phyloP scores from a whole-genome alignment of 495 filamentous ascomycete genomes.

The Ascodesmis nigricans region DNA sequence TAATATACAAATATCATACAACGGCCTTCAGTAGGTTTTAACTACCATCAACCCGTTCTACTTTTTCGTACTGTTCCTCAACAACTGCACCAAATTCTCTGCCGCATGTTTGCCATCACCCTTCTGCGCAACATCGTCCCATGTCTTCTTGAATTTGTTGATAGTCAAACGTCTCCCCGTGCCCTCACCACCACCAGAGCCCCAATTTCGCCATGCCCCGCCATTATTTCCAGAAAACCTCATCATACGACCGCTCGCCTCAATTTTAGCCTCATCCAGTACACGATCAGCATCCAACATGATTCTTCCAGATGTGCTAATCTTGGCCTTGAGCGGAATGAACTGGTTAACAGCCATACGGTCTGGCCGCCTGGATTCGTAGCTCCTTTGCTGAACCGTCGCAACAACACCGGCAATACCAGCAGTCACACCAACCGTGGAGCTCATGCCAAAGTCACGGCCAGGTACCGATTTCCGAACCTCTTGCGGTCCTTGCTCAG shows the following conservation, averaged over 20 bases:
- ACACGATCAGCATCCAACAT: slow-evolving; percentile 13
- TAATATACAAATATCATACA: too few species aligned
- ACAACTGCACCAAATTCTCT: too few species aligned
- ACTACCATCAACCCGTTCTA: too few species aligned
- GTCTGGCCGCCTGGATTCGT: neutral
- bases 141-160: too few species aligned
- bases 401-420: slow-evolving; percentile 19
- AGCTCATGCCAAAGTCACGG: slow-evolving; percentile 27
- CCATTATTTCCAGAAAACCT: neutral
- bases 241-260: too few species aligned
- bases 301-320: slow-evolving; percentile 11
- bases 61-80: too few species aligned
- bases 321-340: slow-evolving; percentile 3
- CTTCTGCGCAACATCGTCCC: too few species aligned
- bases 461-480: slow-evolving; percentile 40
- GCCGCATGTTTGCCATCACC: too few species aligned
- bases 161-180: too few species aligned
- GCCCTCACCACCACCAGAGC: too few species aligned
- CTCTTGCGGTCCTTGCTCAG: slow-evolving; percentile 54
- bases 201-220: neutral
- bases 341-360: slow-evolving; percentile 8
- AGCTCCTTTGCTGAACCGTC: slow-evolving; percentile 1
- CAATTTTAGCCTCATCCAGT: neutral
- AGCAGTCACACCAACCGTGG: slow-evolving; percentile 10
- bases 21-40: too few species aligned